phyloP scores from a whole-genome alignment of 805 yeast genomes.

The Vanderwaltozyma tropicalis region DNA sequence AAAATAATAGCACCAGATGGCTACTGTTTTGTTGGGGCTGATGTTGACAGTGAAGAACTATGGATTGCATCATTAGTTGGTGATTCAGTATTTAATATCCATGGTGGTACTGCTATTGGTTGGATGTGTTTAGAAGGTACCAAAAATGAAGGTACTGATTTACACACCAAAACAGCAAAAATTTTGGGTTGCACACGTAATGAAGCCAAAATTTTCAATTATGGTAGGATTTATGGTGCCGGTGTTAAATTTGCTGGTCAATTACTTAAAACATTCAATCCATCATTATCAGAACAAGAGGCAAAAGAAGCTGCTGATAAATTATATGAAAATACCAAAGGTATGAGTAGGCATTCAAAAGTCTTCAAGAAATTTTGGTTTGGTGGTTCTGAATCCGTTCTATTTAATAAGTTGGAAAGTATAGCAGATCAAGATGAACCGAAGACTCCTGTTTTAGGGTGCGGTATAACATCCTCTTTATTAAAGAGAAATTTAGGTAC shows the following conservation, averaged over 20 bases:
- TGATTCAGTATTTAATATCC: constrained; percentile 77
- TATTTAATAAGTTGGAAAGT: constrained; percentile 79
- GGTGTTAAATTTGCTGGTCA: constrained; percentile 84
- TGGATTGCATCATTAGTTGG: constrained; percentile 97
- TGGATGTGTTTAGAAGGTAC: constrained; percentile 99
- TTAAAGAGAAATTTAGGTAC: constrained; percentile 49
- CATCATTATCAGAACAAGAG: constrained; percentile 51
- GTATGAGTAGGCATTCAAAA: constrained; percentile 35
- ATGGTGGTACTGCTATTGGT: constrained; percentile 94
- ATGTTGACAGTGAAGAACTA: constrained; percentile 94
- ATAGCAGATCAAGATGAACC: constrained; percentile 78
- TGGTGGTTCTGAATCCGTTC: constrained; percentile 91
- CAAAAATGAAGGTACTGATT: constrained; percentile 81
- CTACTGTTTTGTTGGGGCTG: constrained; percentile 92
- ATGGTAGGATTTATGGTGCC: constrained; percentile 96
- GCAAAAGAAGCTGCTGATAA: constrained; percentile 55
- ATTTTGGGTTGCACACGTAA: constrained; percentile 82
- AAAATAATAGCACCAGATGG: constrained; percentile 81
- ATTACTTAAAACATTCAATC: constrained; percentile 75
- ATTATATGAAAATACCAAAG: constrained; percentile 78
- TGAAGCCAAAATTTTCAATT: constrained; percentile 91
- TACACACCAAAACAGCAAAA: constrained; percentile 87
- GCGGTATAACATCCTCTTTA: constrained; percentile 83
- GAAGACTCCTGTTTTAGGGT: constrained; percentile 83
- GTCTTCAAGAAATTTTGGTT: constrained; percentile 40